Evolutionary conservation across 2,329 filamentous ascomycete species (phyloP).

Genomic region (Hirsutella rhossiliensis): DNA sequence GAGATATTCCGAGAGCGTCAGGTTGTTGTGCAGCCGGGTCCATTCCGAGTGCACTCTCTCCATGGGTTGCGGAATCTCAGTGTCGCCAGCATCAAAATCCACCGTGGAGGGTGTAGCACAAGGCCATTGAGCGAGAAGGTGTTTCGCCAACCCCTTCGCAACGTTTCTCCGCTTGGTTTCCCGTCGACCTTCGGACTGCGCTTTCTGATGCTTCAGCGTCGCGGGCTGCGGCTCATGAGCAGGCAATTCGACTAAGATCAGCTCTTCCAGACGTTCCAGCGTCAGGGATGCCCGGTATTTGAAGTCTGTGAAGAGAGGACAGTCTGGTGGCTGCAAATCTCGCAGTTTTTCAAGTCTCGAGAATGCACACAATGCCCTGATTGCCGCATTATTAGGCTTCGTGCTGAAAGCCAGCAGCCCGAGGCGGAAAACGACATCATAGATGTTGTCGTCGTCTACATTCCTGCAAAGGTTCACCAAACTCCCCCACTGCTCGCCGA

Average conservation of each 20-base stretch:
- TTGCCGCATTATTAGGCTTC: neutral
- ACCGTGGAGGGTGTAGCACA: neutral
- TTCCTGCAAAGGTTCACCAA: constrained; percentile 2
- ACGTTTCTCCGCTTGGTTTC: neutral
- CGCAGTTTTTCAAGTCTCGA: neutral
- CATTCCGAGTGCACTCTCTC: neutral
- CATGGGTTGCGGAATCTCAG: neutral
- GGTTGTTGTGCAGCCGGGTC: neutral
- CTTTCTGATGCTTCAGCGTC: neutral
- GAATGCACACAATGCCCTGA: constrained; percentile 6
- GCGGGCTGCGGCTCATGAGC: neutral
- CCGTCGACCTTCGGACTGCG: neutral
- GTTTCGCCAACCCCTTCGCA: neutral
- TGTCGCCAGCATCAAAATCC: neutral
- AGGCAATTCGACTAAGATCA: neutral
- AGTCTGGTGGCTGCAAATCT: neutral
- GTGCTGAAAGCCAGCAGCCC: constrained; percentile 5
- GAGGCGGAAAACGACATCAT: constrained; percentile 1
- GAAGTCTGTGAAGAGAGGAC: constrained; percentile 5
- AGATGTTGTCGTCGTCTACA: neutral
- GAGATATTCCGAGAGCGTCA: neutral
- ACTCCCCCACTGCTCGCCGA: constrained; percentile 1
- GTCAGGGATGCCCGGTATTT: constrained; percentile 1
- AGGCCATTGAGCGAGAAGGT: constrained; percentile 4
- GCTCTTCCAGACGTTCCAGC: neutral